Base-by-base conservation (phyloP, 129 eudicot genomes). In the Erigeron canadensis region DNA sequence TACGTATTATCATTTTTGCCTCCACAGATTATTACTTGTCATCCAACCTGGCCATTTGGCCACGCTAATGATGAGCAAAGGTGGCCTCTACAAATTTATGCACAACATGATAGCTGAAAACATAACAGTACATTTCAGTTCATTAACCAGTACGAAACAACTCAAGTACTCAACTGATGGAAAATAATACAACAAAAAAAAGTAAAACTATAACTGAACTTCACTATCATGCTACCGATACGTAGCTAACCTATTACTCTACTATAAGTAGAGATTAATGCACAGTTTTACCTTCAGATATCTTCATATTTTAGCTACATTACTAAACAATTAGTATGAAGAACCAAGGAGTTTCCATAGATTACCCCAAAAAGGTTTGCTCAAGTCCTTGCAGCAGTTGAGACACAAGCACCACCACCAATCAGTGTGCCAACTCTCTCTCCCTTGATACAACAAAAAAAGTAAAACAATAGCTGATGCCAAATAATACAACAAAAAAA, bases 341-440 rank as follows among this genome's bases (percentile, higher is more conserved):
- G 77, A 63, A 62, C 53, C 12, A 37, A 37, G 23, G 67, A 68
- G 61, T 68, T 58, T 34, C 23, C 23, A 67, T 40, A 34, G 21
- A 69, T 16, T 6, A 39, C 67, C 54, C n/a, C 7, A 15, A 44
- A 77, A 70, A 40, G 41, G 17, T 68, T 12, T 59, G 28, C 65
- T 84, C 56, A 82, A 69, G 84, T 74, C 22, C 71, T 76, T 45
- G 87, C 82, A 6, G 74, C 69, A 19, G 77, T 82, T 0, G 77
- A 46, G 63, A 73, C 76, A 68, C 64, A 65, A 5, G 84, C 65
- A 43, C 39, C 16, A 2, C 85, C 90, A 57, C 97, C 97, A n/a
- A 95, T 86, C 56, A 95, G 75, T 15, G 99, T 95, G 69, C 99
- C 99, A 7, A 90, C 99, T 15, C 82, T 90, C 67, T 95, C 99